Conservation (phyloP, 495 filamentous ascomycete genomes). For the Durotheca rogersii region DNA sequence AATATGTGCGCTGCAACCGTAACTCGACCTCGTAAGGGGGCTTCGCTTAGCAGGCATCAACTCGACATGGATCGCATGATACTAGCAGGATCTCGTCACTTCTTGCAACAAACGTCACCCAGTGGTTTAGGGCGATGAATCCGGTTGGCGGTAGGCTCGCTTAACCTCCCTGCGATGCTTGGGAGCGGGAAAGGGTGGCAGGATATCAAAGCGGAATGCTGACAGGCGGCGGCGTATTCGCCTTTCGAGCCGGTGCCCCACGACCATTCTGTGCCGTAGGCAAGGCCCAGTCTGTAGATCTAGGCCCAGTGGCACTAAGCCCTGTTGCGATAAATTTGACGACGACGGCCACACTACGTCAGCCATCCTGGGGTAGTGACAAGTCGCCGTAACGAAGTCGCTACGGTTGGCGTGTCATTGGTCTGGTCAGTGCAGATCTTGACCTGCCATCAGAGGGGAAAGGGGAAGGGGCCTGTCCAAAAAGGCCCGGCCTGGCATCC, state of each 20-base stretch:
- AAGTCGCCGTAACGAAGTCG: constrained; percentile 15
- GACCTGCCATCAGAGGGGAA: neutral
- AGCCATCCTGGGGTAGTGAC: constrained; percentile 1
- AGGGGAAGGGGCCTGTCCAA: constrained; percentile 1
- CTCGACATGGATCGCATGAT: no score
- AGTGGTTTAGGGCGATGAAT: neutral
- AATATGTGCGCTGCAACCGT: no score
- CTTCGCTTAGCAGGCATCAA: neutral
- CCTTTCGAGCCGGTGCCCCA: no score
- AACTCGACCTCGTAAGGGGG: neutral
- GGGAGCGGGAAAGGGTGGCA: no score
- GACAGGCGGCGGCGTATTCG: no score
- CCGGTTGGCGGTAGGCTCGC: no score
- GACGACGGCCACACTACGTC: constrained; percentile 39
- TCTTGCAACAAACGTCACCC: neutral
- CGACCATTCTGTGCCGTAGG: no score
- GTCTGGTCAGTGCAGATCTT: neutral
- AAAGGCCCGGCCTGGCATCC: neutral
- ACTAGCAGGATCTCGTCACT: neutral
- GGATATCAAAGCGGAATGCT: no score
- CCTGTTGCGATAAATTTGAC: constrained; percentile 49
- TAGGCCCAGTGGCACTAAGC: constrained; percentile 42
- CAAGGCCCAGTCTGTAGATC: constrained; percentile 10
- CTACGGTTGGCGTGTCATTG: constrained; percentile 22
- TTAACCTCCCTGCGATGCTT: no score